Evolutionary conservation across 768 basidiomycete species (phyloP), one percentile per base, ranked within the genome.

Genomic region (Amanita thiersii): DNA sequence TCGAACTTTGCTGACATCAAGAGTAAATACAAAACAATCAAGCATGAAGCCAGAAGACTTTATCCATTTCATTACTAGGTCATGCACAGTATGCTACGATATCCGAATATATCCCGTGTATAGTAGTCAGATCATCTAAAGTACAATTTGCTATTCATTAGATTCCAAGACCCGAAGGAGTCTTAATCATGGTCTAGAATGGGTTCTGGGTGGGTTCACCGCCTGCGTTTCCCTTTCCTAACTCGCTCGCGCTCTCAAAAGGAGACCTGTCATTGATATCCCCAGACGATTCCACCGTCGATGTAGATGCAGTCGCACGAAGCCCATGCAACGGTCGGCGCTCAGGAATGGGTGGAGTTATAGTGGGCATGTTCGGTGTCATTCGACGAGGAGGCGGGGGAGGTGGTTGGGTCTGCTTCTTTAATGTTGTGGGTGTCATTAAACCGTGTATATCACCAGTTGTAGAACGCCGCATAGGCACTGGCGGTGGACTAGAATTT

Each of bases 311-410:
- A 5, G 26, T 29, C 8, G 25, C 19, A 15, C 18, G 12, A 14
- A 24, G 10, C 43, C 28, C 37, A 50, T 36, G 44, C 29, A n/a
- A n/a, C n/a, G 60, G 56, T 18, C 54, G 56, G 15, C 73, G 63
- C 32, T 71, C 66, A 4, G 80, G 75, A 40, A 78, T 60, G 2
- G 67, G 65, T 14, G 75, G 71, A 20, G 65, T 68, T n/a, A 59
- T 47, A 0, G 55, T 47, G 12, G 55, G 43, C 4, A 57, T 43
- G 17, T 46, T 55, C 24, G 54, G 56, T 5, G 60, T 59, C 15
- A 62, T 52, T 12, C 77, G 69, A 6, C 79, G 69, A 11, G 79
- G 81, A 0, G 81, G 83, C 0, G 82, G 83, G 0, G 78, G 79
- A 0, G 81, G 76, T 0, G 66, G 64, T 47, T 72, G 41, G 18